Evolutionary conservation across 495 filamentous ascomycete species (phyloP), one percentile per base, ranked within the genome.

Genomic region (Penicillium riverlandense): DNA sequence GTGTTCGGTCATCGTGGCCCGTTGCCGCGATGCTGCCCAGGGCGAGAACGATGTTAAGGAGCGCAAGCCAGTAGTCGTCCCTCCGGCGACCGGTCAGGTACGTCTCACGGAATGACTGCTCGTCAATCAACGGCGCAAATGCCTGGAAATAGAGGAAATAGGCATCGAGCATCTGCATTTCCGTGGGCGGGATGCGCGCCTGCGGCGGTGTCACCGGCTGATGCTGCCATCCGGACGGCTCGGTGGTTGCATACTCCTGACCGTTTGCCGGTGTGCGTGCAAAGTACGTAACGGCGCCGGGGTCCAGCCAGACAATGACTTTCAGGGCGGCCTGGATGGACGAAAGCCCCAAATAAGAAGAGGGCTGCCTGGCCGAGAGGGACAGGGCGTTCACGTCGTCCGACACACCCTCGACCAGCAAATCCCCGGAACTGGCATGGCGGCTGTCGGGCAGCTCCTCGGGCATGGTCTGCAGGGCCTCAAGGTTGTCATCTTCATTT

Each of bases 381-480:
- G 83, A 87, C 1, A 90, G 66, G 0, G 83, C 84, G 57, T 90
- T 90, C 38, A 91, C 84, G 61, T 91, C 86, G 59, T 91, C 86
- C 0, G 84, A 81, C 46, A 89, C 82, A 39, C 70, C 76, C 28
- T 83, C 81, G 37, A 86, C 74, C 15, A 76, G 63, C 4, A 22
- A 22, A 43, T 82, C 80, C 13, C 40, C 41, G 39, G 42, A 52
- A 38, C 45, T 53, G 13, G 52, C 36, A 43, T 49, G 41, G 8
- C 58, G 57, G 11, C 47, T 50, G 29, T 65, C 59, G 7, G 47
- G 51, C 3, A 54, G 48, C 29, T 68, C 64, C 34, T 68, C 66
- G 0, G 68, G 68, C 55, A 72, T 70, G 6, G 49, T 61, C 38
- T 72, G 68, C 2, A 72, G 48, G 7, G 65, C 58, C 35, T 70